Base-by-base conservation (phyloP, 1,284 basidiomycete species). In the Pseudozyma tsukubaensis region DNA sequence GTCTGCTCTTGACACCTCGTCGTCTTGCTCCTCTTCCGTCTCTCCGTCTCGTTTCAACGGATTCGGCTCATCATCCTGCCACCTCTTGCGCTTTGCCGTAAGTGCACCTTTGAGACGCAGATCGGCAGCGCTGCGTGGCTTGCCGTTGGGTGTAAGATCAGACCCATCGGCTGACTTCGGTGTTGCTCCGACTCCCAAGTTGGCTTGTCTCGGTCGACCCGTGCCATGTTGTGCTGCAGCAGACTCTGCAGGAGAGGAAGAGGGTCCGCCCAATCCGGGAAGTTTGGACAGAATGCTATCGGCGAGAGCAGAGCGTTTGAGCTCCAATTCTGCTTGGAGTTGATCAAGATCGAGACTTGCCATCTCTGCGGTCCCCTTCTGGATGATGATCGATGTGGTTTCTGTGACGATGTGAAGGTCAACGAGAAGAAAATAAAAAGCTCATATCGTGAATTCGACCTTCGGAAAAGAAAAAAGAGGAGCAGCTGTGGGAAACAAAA, bases 311-410 rank as follows among this genome's bases (percentile, higher is more conserved):
- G 79, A 72, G 24, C 79, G 77, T 34, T 78, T 67, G 47, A 76
- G 68, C 58, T 79, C 76, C 47, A 83, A 65, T 72, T 82, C 76
- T 24, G 75, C 76, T 67, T 80, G 80, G 16, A 83, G 69, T 54
- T 69, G 75, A 12, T 65, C 56, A 32, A 82, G 54, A 44, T 83
- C 81, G 39, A 78, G 59, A 10, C 56, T 58, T 10, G 66, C 47
- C 72, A 69, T 69, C 21, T 11, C 40, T 32, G 14, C 6, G 18
- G n/a, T 16, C 14, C 35, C 12, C n/a, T 10, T 9, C 4, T 34
- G 24, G 24, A 2, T n/a, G 32, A 48, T 34, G 47, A 29, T 29
- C 44, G 14, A 34, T 12, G 40, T 32, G 51, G 43, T 43, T 39
- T 11, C 10, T n/a, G 44, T 45, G 44, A 24, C 6, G 21, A 24